Conservation (phyloP, 2,329 filamentous ascomycete genomes). For the Arthroderma uncinatum region DNA sequence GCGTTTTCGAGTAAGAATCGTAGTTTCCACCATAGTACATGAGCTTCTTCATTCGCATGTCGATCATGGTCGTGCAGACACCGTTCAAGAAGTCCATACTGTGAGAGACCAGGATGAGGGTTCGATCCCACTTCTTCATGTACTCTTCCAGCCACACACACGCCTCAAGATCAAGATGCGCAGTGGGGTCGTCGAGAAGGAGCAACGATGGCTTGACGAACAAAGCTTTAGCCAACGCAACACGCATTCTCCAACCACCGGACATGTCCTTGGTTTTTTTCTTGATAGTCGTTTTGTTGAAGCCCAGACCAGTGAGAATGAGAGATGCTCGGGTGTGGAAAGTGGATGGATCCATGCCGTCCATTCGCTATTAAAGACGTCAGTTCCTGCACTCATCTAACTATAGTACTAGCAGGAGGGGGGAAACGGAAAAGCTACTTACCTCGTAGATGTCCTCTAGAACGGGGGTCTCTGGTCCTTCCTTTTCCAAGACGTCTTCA, state of each 20-base stretch:
- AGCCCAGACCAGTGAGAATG: slow-evolving; percentile 95
- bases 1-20: slow-evolving; percentile 93
- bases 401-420: slow-evolving; percentile 9
- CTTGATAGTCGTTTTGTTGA: slow-evolving; percentile 95
- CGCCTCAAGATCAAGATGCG: slow-evolving; percentile 97
- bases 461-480: slow-evolving; percentile 81
- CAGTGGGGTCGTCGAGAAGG: slow-evolving; percentile 93
- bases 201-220: slow-evolving; percentile 97
- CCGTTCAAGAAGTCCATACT: slow-evolving; percentile 99
- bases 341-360: slow-evolving; percentile 96
- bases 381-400: neutral
- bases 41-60: slow-evolving; percentile 83
- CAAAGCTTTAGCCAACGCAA: slow-evolving; percentile 89
- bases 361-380: slow-evolving; percentile 65
- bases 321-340: slow-evolving; percentile 92
- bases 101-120: slow-evolving; percentile 91
- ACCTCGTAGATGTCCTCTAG: slow-evolving; percentile 95
- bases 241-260: slow-evolving; percentile 99
- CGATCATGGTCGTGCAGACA: slow-evolving; percentile 96
- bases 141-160: slow-evolving; percentile 99
- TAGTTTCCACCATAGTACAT: slow-evolving; percentile 99
- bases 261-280: slow-evolving; percentile 99
- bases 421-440: slow-evolving; percentile 33
- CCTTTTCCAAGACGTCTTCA: slow-evolving; percentile 80
- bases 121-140: slow-evolving; percentile 98